phyloP scores from a whole-genome alignment of 2,329 filamentous ascomycete genomes.

The Atkinsonella texensis region DNA sequence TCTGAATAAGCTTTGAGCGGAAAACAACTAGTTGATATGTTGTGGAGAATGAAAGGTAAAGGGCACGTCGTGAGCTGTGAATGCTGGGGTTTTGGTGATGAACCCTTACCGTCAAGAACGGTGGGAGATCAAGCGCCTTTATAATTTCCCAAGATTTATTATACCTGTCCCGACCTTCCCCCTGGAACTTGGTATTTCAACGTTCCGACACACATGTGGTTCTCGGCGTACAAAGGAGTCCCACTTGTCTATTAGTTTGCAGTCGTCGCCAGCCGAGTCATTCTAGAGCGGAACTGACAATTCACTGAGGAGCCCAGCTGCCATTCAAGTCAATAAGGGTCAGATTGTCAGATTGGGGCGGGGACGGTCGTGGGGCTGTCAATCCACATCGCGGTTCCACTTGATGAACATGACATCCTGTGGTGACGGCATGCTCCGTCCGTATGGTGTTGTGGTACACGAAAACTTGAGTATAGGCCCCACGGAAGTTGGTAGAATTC shows the following conservation, averaged over 20 bases:
- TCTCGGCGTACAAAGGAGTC: conserved; percentile 5
- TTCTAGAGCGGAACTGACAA: conserved; percentile 2
- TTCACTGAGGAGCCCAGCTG: neutral
- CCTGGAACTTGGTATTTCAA: conserved; percentile 1
- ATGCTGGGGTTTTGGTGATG: conserved; percentile 7
- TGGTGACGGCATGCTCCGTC: conserved; percentile 4
- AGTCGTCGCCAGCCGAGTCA: conserved; percentile 2
- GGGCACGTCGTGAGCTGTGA: neutral
- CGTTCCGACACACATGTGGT: neutral
- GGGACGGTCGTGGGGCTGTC: conserved; percentile 3
- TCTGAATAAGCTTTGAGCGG: neutral
- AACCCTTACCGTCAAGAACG: conserved; percentile 27
- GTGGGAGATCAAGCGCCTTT: conserved; percentile 22
- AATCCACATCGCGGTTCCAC: conserved; percentile 13
- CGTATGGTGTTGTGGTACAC: neutral
- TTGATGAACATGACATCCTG: conserved; percentile 1
- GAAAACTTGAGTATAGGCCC: neutral
- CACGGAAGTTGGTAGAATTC: neutral
- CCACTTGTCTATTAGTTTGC: conserved; percentile 2
- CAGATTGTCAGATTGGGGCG: neutral
- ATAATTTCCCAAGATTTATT: conserved; percentile 14
- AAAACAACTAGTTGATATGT: neutral
- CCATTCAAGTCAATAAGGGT: neutral
- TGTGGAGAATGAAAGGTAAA: conserved; percentile 1
- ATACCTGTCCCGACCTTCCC: conserved; percentile 3